These are phyloP conservation scores for Camelina neglecta DNA, from an alignment of 345 rosid species.

Conservation along the genomic window DNA sequence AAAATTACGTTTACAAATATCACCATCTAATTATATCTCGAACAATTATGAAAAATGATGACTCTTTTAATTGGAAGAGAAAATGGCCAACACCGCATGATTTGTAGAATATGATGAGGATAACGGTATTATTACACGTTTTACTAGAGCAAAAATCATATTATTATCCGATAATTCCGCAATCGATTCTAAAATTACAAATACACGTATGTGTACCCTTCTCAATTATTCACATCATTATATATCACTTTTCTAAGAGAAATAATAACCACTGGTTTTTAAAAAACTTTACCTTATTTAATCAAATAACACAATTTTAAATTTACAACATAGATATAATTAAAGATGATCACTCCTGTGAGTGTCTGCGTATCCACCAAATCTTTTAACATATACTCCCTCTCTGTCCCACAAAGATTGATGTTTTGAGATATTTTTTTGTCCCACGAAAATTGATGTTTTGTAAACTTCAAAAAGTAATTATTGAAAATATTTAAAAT, in stretches of 20 bases:
- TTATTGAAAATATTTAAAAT: too few species aligned
- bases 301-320: background rate
- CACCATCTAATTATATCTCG: background rate
- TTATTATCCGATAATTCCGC: conserved; percentile 32
- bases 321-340: too few species aligned
- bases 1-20: background rate
- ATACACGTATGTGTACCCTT: conserved; percentile 34
- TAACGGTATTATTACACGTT: conserved; percentile 15
- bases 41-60: conserved; percentile 34
- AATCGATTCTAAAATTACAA: conserved; percentile 35
- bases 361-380: too few species aligned
- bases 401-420: too few species aligned
- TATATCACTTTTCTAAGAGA: background rate
- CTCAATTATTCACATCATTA: conserved; percentile 9
- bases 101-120: conserved; percentile 31
- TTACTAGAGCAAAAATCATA: conserved; percentile 5
- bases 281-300: background rate
- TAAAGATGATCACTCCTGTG: too few species aligned
- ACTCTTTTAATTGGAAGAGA: conserved; percentile 21
- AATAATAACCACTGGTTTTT: background rate
- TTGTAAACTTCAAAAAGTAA: too few species aligned
- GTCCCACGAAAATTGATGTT: too few species aligned
- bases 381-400: too few species aligned
- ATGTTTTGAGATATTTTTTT: too few species aligned
- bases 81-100: conserved; percentile 42